Evolutionary conservation across 257 asterid species (phyloP).

Genomic region (Jasminum sambac): DNA sequence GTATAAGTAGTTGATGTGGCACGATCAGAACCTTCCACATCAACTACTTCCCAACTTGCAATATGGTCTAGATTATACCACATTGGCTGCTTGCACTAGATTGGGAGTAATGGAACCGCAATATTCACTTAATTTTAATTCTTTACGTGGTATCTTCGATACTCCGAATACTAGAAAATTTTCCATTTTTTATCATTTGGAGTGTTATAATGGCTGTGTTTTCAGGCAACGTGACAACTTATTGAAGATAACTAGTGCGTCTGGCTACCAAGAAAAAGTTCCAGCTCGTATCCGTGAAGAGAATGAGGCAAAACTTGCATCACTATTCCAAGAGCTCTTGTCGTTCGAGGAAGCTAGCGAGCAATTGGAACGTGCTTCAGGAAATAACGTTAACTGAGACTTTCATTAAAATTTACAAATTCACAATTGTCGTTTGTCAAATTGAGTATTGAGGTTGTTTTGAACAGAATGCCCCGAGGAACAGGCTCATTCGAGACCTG

Average conservation of each 20-base stretch:
- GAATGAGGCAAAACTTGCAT: conserved; percentile 52
- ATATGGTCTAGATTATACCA: no score
- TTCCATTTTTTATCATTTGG: background rate
- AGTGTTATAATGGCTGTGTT: background rate
- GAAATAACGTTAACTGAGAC: background rate
- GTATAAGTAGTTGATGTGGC: no score
- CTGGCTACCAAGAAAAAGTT: conserved; percentile 76
- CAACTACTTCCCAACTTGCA: no score
- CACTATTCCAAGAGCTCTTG: conserved; percentile 51
- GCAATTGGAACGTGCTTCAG: conserved; percentile 43
- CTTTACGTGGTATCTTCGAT: no score
- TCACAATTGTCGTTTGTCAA: background rate
- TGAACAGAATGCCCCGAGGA: background rate
- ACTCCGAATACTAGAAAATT: no score
- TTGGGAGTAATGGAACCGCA: no score
- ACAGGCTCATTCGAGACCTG: background rate
- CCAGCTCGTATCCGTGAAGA: conserved; percentile 56
- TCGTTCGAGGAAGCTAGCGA: conserved; percentile 60
- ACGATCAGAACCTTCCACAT: no score
- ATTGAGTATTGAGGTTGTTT: background rate
- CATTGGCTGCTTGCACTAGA: no score
- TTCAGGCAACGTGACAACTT: conserved; percentile 70
- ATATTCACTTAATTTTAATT: no score
- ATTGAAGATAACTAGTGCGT: conserved; percentile 51
- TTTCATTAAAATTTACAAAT: background rate